These are phyloP conservation scores for Massarina eburnea DNA, from an alignment of 2,329 filamentous ascomycete species.

Conservation along the genomic window DNA sequence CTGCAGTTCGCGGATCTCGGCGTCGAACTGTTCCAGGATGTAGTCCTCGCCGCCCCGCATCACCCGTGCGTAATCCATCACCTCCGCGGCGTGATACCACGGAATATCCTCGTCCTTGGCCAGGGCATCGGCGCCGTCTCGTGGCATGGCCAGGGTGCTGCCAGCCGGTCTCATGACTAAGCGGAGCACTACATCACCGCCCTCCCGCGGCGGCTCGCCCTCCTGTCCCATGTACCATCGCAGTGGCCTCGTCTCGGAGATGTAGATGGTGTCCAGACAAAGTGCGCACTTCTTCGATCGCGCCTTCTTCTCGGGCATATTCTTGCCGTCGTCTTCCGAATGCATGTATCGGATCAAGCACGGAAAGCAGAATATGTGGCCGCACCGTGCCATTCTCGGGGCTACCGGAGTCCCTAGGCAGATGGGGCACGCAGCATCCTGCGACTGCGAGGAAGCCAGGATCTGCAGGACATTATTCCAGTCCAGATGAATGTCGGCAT, in stretches of 20 bases:
- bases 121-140: slow-evolving; percentile 74
- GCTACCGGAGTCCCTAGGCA: slow-evolving; percentile 91
- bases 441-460: slow-evolving; percentile 85
- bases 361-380: slow-evolving; percentile 93
- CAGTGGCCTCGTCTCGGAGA: slow-evolving; percentile 86
- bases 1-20: slow-evolving; percentile 73
- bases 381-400: slow-evolving; percentile 94
- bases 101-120: slow-evolving; percentile 75
- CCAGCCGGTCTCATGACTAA: slow-evolving; percentile 78
- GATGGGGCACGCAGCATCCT: slow-evolving; percentile 87
- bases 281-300: slow-evolving; percentile 96
- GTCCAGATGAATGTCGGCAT: slow-evolving; percentile 86
- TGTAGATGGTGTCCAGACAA: slow-evolving; percentile 89
- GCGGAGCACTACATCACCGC: slow-evolving; percentile 85
- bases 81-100: slow-evolving; percentile 93
- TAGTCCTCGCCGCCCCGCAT: slow-evolving; percentile 94
- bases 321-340: slow-evolving; percentile 66
- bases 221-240: slow-evolving; percentile 92
- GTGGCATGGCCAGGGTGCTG: slow-evolving; percentile 84
- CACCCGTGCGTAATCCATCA: slow-evolving; percentile 89
- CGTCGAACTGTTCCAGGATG: slow-evolving; percentile 77
- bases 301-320: slow-evolving; percentile 64
- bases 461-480: slow-evolving; percentile 92
- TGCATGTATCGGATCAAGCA: slow-evolving; percentile 97
- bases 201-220: slow-evolving; percentile 74